Base-by-base conservation (phyloP, 1,139 yeast genomes). In the Candida frijolesensis region DNA sequence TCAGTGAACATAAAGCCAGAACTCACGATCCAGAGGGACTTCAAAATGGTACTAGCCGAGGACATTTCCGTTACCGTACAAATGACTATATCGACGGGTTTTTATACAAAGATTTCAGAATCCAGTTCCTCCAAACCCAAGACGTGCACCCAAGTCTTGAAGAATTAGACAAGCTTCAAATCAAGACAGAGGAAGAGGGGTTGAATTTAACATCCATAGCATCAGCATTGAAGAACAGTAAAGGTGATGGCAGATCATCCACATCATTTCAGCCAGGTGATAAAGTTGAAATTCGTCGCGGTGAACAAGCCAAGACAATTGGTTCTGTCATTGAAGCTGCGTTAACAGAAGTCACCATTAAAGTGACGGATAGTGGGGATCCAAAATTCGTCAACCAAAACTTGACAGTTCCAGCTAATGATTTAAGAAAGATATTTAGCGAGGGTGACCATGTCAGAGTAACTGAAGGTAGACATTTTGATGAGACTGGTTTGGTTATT, bases 391-490 rank as follows among this genome's bases (percentile, higher is more conserved):
- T 71, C 42, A 72, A 79, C 72, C 78, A 73, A 75, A 67, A 74
- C 71, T 64, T 80, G 71, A 71, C 82, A 53, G 88, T 92, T 44
- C 97, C 98, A 25, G 81, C 87, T 3, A 79, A 80, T 47, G 88
- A 90, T 57, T 76, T 94, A 62, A 83, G 98, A 63, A 94, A 94
- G 66, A 84, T 89, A 47, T 94, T 94, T 68, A 72, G 81, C 48
- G 84, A 91, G 48, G 99, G 99, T 77, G 99, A 94, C 67, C 98
- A 94, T 65, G 97, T 95, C 14, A 85, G 96, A 53, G 96, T 94
- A 30, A 82, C 89, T 44, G 89, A 87, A 64, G 99, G 99, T 63
- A 90, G 87, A 63, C 96, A 90, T 67, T 78, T 84, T 50, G 97
- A 92, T 61, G 97, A 92, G 63, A 89, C 97, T 25, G 99, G 99